Evolutionary conservation across 306 rosid genomes (phyloP).

Genomic region (Astragalus glycyphyllos): DNA sequence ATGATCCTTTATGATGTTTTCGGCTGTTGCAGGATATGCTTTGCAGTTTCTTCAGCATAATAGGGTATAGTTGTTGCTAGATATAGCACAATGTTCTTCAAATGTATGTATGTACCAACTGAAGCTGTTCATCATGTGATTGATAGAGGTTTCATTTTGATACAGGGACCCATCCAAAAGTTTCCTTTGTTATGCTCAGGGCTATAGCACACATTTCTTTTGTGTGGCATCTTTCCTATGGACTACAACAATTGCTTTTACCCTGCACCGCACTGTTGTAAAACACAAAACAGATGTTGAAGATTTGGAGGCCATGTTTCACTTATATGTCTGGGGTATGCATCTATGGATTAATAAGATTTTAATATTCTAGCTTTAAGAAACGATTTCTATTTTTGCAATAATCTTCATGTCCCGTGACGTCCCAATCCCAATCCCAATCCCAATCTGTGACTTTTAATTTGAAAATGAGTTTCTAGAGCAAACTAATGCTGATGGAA

Average conservation of each 20-base stretch:
- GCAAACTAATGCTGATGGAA: slow-evolving; percentile 23
- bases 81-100: slow-evolving; percentile 31
- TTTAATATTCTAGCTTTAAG: slow-evolving; percentile 17
- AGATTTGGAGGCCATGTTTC: slow-evolving; percentile 95
- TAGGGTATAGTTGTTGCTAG: slow-evolving; percentile 72
- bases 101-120: slow-evolving; percentile 32
- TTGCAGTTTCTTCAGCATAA: slow-evolving; percentile 96
- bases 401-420: slow-evolving; percentile 26
- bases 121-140: slow-evolving; percentile 38
- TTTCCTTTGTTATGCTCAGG: slow-evolving; percentile 88
- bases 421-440: too few relatives aligned
- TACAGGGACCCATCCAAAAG: slow-evolving; percentile 93
- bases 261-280: slow-evolving; percentile 97
- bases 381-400: slow-evolving; percentile 33
- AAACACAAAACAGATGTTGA: slow-evolving; percentile 96
- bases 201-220: slow-evolving; percentile 92
- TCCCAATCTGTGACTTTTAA: slow-evolving; percentile 7
- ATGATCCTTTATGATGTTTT: slow-evolving; percentile 48
- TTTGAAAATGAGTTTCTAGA: slow-evolving; percentile 31
- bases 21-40: slow-evolving; percentile 83
- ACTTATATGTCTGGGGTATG: slow-evolving; percentile 99
- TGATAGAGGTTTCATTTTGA: slow-evolving; percentile 39
- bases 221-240: slow-evolving; percentile 98
- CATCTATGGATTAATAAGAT: slow-evolving; percentile 35
- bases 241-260: slow-evolving; percentile 97